Evolutionary conservation across 2,329 filamentous ascomycete species (phyloP).

Genomic region (Fusarium sp.): DNA sequence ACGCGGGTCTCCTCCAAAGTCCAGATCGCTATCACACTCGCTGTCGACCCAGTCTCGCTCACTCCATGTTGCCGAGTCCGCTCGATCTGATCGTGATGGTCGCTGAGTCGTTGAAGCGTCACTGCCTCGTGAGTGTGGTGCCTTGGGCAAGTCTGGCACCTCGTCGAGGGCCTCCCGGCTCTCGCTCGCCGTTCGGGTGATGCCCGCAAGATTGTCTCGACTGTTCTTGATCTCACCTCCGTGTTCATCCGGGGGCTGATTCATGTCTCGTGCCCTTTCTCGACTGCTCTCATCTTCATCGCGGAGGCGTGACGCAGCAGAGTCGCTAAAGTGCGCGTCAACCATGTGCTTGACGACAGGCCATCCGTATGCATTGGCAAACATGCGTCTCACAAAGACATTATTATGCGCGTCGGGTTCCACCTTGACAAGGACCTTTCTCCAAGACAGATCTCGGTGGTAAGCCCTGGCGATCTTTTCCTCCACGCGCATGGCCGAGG

Average conservation of each 20-base stretch:
- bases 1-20: constrained; percentile 41
- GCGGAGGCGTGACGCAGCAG: constrained; percentile 67
- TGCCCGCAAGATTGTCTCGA: constrained; percentile 28
- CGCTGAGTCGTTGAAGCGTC: constrained; percentile 32
- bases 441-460: constrained; percentile 91
- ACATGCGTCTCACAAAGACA: constrained; percentile 95
- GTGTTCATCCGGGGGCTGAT: constrained; percentile 68
- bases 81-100: constrained; percentile 43
- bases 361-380: constrained; percentile 98
- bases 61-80: constrained; percentile 74
- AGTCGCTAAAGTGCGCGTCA: constrained; percentile 92
- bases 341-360: constrained; percentile 95
- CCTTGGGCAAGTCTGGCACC: constrained; percentile 59
- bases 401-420: constrained; percentile 99
- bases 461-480: constrained; percentile 98
- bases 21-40: constrained; percentile 45
- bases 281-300: constrained; percentile 75
- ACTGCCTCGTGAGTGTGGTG: constrained; percentile 38
- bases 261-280: constrained; percentile 75
- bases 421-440: constrained; percentile 94
- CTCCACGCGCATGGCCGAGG: constrained; percentile 86
- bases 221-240: constrained; percentile 72
- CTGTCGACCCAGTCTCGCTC: constrained; percentile 51
- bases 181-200: constrained; percentile 46
- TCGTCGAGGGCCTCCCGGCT: constrained; percentile 56